A percentile compares a stretch with the other conserved stretches of the same genome.
These are phyloP conservation scores for Hansenula sp. DNA, from an alignment of 1,139 yeast genomes.

Conservation along the genomic window DNA sequence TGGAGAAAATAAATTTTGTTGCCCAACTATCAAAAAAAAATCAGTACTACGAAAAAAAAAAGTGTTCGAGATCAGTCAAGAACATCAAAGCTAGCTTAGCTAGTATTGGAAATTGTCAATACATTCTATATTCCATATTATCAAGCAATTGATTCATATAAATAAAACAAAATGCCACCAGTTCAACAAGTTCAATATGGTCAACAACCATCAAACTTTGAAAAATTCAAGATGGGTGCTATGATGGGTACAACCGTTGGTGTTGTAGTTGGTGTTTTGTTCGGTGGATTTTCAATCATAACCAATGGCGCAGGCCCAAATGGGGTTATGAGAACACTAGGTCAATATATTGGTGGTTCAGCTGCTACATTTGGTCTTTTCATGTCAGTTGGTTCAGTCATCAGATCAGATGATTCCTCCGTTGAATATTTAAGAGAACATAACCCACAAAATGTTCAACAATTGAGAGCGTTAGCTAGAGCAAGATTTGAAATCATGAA, in stretches of 20 bases:
- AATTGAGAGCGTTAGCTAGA: conserved; percentile 22
- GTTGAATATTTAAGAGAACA: conserved; percentile 12
- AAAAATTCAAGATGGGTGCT: conserved; percentile 97
- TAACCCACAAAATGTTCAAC: conserved; percentile 16
- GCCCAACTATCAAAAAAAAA: too few relatives aligned
- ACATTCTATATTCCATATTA: too few relatives aligned
- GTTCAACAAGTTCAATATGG: conserved; percentile 71
- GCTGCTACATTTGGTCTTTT: conserved; percentile 96
- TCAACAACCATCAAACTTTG: conserved; percentile 87
- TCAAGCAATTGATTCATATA: not conserved
- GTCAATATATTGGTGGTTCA: conserved; percentile 94
- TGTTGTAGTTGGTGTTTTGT: conserved; percentile 90
- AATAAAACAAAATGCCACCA: conserved; percentile 63
- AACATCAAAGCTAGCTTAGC: too few relatives aligned
- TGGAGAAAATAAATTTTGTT: too few relatives aligned
- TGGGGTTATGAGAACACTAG: conserved; percentile 94
- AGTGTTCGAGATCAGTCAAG: too few relatives aligned
- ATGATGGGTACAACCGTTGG: conserved; percentile 97
- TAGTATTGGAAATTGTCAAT: too few relatives aligned
- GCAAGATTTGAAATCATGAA: conserved; percentile 21
- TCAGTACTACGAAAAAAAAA: too few relatives aligned
- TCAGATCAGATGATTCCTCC: conserved; percentile 61
- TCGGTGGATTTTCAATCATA: conserved; percentile 88
- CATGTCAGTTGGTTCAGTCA: conserved; percentile 93
- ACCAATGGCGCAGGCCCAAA: conserved; percentile 98